These are phyloP conservation scores for Cutaneotrichosporon mucoides DNA, from an alignment of 1,284 basidiomycete species.

Conservation along the genomic window DNA sequence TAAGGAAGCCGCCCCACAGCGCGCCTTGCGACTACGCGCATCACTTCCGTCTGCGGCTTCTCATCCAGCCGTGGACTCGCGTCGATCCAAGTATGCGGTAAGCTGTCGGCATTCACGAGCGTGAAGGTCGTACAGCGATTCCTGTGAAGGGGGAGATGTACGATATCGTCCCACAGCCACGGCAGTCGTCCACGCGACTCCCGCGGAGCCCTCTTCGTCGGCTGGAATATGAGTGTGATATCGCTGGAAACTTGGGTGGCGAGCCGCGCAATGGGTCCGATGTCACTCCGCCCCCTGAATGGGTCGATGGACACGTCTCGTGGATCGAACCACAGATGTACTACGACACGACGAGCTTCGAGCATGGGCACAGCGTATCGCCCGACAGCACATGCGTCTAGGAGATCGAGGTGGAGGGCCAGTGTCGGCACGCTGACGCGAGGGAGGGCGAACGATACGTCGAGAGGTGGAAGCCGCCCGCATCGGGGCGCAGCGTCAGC, in stretches of 20 bases:
- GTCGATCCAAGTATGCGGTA: background rate
- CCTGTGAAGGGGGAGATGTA: no score
- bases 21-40: background rate
- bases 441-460: background rate
- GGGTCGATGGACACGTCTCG: background rate
- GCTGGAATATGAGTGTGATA: background rate
- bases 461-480: background rate
- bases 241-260: background rate
- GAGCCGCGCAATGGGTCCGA: background rate
- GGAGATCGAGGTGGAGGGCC: background rate
- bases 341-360: background rate
- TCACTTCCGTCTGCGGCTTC: no score
- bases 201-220: background rate
- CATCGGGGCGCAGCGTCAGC: background rate
- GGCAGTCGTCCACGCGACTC: background rate
- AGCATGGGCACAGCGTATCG: background rate
- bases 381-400: background rate
- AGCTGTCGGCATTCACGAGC: background rate
- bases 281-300: background rate
- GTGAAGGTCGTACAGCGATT: background rate
- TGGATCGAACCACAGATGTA: background rate
- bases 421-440: background rate
- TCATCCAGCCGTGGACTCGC: background rate
- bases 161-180: background rate
- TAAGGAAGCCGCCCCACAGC: background rate